Evolutionary conservation across 2,329 filamentous ascomycete genomes (phyloP).

Genomic region (Talaromyces islandicus): DNA sequence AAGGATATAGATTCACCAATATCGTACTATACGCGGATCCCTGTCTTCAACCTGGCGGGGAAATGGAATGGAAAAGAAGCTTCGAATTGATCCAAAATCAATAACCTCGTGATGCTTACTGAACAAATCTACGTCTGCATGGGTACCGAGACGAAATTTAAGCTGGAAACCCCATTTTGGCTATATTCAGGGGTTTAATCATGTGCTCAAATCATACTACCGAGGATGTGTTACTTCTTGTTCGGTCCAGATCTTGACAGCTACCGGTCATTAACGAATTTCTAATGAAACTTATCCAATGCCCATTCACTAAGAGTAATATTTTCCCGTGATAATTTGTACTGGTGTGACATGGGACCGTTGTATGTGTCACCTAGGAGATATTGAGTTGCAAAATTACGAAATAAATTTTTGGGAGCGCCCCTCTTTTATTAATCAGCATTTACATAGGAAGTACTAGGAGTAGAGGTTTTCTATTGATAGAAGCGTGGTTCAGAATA

Average conservation of each 20-base stretch:
- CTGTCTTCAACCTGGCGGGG: not conserved
- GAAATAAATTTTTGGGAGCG: not conserved
- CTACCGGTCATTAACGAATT: not conserved
- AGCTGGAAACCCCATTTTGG: not conserved
- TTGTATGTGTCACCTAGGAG: not conserved
- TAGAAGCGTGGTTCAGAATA: not conserved
- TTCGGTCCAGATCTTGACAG: not conserved
- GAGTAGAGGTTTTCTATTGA: not conserved
- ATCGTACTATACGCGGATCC: not conserved
- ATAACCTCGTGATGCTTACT: not conserved
- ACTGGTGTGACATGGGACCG: not conserved
- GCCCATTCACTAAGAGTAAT: not conserved
- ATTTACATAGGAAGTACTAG: not conserved
- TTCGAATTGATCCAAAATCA: not conserved
- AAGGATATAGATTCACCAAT: not conserved
- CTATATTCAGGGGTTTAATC: not conserved
- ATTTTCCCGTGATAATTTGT: not conserved
- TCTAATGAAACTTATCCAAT: not conserved
- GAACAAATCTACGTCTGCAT: not conserved
- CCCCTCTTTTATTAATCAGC: not conserved
- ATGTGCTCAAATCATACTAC: not conserved
- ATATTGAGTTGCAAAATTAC: not conserved
- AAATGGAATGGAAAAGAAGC: not conserved
- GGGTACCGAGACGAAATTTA: not conserved
- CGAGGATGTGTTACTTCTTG: not conserved